Percentiles rank a stretch among this genome's conserved stretches.
Evolutionary conservation across 495 filamentous ascomycete genomes (phyloP).

Genomic region (Hypoxylon lenormandii): DNA sequence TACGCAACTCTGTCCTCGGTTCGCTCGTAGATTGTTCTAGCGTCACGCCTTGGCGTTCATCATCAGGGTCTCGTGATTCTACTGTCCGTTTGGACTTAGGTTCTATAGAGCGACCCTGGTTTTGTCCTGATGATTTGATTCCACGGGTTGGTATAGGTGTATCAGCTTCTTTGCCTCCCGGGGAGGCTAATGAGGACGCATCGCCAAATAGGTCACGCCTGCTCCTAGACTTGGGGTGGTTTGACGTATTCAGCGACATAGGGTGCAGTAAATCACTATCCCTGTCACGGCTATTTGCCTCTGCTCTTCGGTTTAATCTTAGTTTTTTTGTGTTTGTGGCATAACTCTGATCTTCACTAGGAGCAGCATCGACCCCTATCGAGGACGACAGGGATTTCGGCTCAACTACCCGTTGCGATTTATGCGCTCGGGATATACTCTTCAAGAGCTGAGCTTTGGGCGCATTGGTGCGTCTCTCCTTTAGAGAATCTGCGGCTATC

Average conservation of each 20-base stretch:
- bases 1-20: slow-evolving; percentile 56
- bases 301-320: slow-evolving; percentile 1
- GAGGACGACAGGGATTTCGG: not conserved
- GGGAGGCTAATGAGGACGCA: not conserved
- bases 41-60: not conserved
- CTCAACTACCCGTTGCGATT: not conserved
- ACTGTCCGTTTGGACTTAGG: slow-evolving; percentile 2
- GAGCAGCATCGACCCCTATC: not conserved
- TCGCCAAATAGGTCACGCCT: not conserved
- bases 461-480: not conserved
- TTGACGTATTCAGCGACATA: slow-evolving; percentile 4
- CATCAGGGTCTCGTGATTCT: slow-evolving; percentile 1
- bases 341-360: not conserved
- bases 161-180: not conserved
- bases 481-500: not conserved
- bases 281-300: not conserved
- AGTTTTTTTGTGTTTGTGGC: not conserved
- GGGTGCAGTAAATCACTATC: not conserved
- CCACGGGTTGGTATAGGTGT: not conserved
- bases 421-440: not conserved
- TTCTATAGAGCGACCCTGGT: not conserved
- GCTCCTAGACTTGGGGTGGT: not conserved
- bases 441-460: slow-evolving; percentile 4
- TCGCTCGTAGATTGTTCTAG: slow-evolving; percentile 30
- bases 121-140: not conserved